Percentiles rank a stretch among this genome's conserved stretches.
Conservation (phyloP, 2,329 filamentous ascomycete genomes). For the Teratosphaeria nubilosa region DNA sequence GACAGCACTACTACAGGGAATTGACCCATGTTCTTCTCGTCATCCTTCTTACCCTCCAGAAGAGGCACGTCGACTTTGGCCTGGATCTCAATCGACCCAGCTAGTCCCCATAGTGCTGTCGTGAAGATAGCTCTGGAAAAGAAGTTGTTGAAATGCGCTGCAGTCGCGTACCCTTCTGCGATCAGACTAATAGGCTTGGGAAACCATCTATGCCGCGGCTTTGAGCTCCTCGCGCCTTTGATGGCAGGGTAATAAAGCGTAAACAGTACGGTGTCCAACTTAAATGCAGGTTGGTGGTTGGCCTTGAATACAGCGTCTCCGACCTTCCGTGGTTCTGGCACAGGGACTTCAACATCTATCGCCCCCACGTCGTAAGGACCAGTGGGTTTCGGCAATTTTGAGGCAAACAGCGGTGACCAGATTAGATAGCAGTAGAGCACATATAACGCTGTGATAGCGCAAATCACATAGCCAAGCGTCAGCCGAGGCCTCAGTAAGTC, state of each 20-base stretch:
- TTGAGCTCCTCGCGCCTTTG: constrained; percentile 14
- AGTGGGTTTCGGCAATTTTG: constrained; percentile 32
- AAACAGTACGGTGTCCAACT: constrained; percentile 35
- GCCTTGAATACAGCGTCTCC: constrained; percentile 29
- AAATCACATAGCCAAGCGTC: constrained; percentile 3
- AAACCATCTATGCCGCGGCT: constrained; percentile 32
- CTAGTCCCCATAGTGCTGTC: constrained; percentile 32
- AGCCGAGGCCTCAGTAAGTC: background rate
- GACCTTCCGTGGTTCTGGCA: constrained; percentile 27
- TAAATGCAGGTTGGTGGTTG: constrained; percentile 31
- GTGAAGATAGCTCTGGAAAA: constrained; percentile 31
- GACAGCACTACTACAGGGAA: constrained; percentile 37
- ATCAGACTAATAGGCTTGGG: constrained; percentile 34
- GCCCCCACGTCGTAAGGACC: constrained; percentile 35
- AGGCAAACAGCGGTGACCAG: constrained; percentile 32
- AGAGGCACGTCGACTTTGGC: constrained; percentile 35
- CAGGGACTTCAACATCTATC: constrained; percentile 33
- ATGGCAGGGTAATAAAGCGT: constrained; percentile 37
- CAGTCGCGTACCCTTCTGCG: constrained; percentile 35
- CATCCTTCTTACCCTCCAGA: constrained; percentile 19
- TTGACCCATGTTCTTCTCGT: constrained; percentile 20
- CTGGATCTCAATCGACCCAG: constrained; percentile 32
- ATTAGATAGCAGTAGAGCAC: constrained; percentile 24
- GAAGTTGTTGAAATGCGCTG: constrained; percentile 29
- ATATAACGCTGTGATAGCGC: background rate